Base-by-base conservation (phyloP, 768 basidiomycete species). In the Leccinum fibrillosum region DNA sequence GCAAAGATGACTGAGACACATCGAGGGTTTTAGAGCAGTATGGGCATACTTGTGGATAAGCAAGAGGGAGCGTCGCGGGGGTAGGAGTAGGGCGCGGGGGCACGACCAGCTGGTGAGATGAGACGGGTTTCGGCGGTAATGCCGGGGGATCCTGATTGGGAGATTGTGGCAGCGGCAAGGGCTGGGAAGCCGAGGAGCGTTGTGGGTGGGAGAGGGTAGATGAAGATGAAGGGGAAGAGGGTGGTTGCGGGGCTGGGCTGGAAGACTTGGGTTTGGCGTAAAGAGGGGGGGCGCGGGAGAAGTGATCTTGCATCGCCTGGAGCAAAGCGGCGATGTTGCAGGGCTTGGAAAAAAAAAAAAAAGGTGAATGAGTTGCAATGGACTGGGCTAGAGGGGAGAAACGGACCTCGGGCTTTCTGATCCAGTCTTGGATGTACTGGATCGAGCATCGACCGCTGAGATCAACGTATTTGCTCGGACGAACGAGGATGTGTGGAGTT, bases 401-500 rank as follows among this genome's bases (percentile, higher is more conserved):
- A 62, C 51, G n/a, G 13, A 64, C 62, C 66, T 97, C 93, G 70
- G 81, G 81, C 72, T 95, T 94, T 64, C 83, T 79, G 55, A 80
- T 76, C 97, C 97, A 98, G 57, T 85, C 77, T 48, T 79, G 80
- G 49, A 89, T 68, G 69, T 93, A 96, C 42, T 86, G 82, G 42
- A 86, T 77, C 42, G 73, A 76, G 67, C 84, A 92, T 61, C 80
- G 78, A 21, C 90, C 95, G 68, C 88, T 92, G 54, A 90, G 81
- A 66, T 98, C 94, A 65, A 98, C 80, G 67, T 82, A 78, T 48
- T 78, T 82, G 21, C 87, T 83, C 11, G 91, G 80, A 63, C 86
- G 86, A 65, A 99, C 85, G 58, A 94, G 86, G 88, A 99, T 93
- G 67, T 91, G 87, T 54, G 78, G 82, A 2, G 93, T 97, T 34